phyloP scores from a whole-genome alignment of 805 yeast species.

The Lipomyces mesembrius region DNA sequence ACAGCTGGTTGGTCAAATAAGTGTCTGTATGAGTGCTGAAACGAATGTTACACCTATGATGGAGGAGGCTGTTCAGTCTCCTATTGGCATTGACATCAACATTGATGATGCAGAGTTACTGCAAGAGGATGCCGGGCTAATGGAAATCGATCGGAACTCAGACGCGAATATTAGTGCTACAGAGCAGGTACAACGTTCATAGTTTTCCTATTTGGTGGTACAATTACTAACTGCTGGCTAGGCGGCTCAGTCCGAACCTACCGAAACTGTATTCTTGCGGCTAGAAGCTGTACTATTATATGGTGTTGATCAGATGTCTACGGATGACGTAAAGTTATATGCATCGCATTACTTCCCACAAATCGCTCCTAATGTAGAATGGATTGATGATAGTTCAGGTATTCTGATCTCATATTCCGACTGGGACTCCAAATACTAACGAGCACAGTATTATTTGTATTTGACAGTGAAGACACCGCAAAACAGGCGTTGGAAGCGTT shows the following conservation, averaged over 20 bases:
- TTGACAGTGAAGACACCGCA: conserved; percentile 43
- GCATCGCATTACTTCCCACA: conserved; percentile 54
- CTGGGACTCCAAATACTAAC: neutral
- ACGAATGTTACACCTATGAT: neutral
- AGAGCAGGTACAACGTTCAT: neutral
- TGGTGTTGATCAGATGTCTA: conserved; percentile 66
- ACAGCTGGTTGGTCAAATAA: neutral
- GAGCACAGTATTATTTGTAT: conserved; percentile 53
- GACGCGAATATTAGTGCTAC: neutral
- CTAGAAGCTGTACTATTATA: conserved; percentile 55
- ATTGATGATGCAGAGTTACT: conserved; percentile 13
- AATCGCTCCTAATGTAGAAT: conserved; percentile 49
- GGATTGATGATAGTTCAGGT: conserved; percentile 63
- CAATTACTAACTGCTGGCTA: neutral
- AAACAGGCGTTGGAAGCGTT: conserved; percentile 37
- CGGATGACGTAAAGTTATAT: conserved; percentile 59
- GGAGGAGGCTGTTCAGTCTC: neutral
- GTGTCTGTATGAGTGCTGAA: neutral
- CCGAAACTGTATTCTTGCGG: conserved; percentile 39
- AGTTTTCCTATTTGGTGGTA: conserved; percentile 1
- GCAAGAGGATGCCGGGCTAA: conserved; percentile 8
- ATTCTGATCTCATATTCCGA: neutral
- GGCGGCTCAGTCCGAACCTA: neutral
- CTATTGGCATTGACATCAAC: conserved; percentile 7
- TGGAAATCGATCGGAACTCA: conserved; percentile 16